Evolutionary conservation across 257 asterid genomes (phyloP), one percentile per base, ranked within the genome.

Genomic region (Apocynum venetum): DNA sequence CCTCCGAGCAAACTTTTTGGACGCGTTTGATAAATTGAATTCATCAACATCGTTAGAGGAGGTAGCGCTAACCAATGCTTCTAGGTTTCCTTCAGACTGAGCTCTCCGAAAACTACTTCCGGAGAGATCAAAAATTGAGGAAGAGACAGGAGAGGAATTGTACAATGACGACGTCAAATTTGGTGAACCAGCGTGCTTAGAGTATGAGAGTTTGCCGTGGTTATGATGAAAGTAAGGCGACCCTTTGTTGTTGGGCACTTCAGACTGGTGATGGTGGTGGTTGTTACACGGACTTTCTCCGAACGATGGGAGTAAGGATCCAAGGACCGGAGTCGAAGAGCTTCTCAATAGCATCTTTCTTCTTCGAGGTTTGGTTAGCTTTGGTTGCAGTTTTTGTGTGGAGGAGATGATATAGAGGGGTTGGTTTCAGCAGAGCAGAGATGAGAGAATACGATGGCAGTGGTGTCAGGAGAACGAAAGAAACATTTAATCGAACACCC

Each of bases 301-400:
- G 77, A 86, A 48, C 40, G 89, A 81, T 38, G 91, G 84, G 38
- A 89, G 84, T 65, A 89, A 87, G 20, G 98, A 91, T 81, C 95
- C 91, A 47, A 93, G 97, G 72, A 91, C 80, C n/a, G 98, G 97
- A 1, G 98, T 92, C 12, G 97, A 94, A 56, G 98, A 89, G 85
- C 98, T 94, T 77, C 91, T 88, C 35, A 94, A 80, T 85, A 93
- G n/a, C 97, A 91, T 90, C 4, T 31, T 84, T 90, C 4, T 31
- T 84, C 72, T 73, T 69, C 19, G 71, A 3, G 4, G 20, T n/a
- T 61, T 64, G 10, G 46, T 25, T 35, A 17, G 56, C 40, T 12
- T n/a, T 9, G 9, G 57, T 43, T 63, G 66, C 25, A 55, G 60
- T 57, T 81, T 63, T 53, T 51, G 60, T 71, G 66, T 2, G 57